Percentiles rank a stretch among this genome's conserved stretches.
phyloP scores from a whole-genome alignment of 345 rosid species.

The Eucalyptus paniculata region DNA sequence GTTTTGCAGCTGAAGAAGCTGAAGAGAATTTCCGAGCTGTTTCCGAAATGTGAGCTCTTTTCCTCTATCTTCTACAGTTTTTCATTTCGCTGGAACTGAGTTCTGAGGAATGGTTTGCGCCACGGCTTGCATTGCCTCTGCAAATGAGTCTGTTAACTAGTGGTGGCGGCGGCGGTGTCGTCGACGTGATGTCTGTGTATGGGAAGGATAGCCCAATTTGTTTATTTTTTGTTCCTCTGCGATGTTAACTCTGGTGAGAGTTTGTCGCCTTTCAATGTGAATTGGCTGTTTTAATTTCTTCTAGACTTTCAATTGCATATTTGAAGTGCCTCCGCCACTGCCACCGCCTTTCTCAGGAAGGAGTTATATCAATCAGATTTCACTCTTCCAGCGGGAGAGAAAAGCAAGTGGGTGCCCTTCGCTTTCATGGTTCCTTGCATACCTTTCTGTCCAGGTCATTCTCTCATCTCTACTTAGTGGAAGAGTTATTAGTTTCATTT shows the following conservation, averaged over 20 bases:
- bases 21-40: slow-evolving; percentile 33
- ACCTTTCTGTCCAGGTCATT: slow-evolving; percentile 57
- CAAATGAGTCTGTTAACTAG: neutral
- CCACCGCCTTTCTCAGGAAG: slow-evolving; percentile 79
- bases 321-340: slow-evolving; percentile 77
- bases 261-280: neutral
- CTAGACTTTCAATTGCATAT: slow-evolving; percentile 2
- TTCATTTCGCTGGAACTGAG: neutral
- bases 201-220: neutral
- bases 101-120: neutral
- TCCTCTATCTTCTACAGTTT: neutral
- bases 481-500: neutral
- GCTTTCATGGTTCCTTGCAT: slow-evolving; percentile 53
- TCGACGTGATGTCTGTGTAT: neutral
- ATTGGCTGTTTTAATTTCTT: neutral
- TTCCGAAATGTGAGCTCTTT: slow-evolving; percentile 55
- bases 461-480: neutral
- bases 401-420: slow-evolving; percentile 72
- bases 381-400: slow-evolving; percentile 37
- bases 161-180: neutral
- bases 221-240: neutral
- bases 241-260: neutral
- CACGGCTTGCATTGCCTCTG: neutral
- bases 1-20: slow-evolving; percentile 57
- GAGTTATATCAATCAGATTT: slow-evolving; percentile 46